Base-by-base conservation (phyloP, 2,329 filamentous ascomycete genomes). In the Diaporthe citriasiana region DNA sequence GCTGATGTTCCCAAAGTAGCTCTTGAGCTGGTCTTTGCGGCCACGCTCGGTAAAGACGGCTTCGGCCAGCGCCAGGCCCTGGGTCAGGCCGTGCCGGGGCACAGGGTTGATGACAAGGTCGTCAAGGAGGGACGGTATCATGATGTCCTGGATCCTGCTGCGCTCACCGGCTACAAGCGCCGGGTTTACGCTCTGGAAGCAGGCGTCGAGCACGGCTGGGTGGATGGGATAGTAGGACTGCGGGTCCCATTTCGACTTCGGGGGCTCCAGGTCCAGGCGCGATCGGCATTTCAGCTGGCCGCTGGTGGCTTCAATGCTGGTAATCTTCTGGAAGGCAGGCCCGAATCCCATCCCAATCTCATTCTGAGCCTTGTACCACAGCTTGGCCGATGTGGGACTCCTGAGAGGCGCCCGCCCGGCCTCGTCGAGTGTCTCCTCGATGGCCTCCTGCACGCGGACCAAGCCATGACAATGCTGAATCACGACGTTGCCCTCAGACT, bases 261-360 rank as follows among this genome's bases (percentile, higher is more conserved):
- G 78, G 0, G 79, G 76, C n/a, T 68, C 68, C n/a, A 81, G 15
- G 70, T 70, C 8, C 79, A 38, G 1, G 66, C 7, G 13, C 6
- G 75, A 33, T 2, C 78, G 72, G 30, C 73, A 76, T 0, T 47
- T 59, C 0, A 75, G 75, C 40, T 74, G 27, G 0, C 80, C 80
- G 15, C 9, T 75, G 17, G 51, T 59, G 1, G 75, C 12, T 47
- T 79, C 79, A 40, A 77, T 38, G 1, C 30, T 22, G 0, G 59
- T 38, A 0, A 76, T 25, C 42, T 77, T 79, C 60, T 77, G 77
- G 72, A 82, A 55, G 0, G 51, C 4, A 0, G 77, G 77, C 0
- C 80, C 80, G 40, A 80, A 82, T n/a, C 77, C 74, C 42, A 78
- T 77, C 27, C 82, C 82, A 22, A 78, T 74, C n/a, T 81, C 79